phyloP scores from a whole-genome alignment of 306 rosid genomes.

The Sechiopsis laciniata region DNA sequence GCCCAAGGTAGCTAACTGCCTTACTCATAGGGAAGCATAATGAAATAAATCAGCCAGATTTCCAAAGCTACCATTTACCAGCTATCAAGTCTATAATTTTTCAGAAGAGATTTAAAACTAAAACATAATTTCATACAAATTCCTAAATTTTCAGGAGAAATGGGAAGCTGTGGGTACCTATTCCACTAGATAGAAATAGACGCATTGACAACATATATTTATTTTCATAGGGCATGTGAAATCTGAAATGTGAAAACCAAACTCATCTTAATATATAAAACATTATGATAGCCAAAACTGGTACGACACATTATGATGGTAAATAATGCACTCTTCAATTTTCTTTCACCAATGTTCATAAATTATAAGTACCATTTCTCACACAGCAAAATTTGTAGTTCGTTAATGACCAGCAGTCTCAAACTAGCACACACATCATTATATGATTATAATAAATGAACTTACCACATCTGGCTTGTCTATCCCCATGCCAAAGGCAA shows the following conservation, averaged over 20 bases:
- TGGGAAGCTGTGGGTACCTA: not conserved
- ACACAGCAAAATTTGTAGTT: not conserved
- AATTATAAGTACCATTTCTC: not conserved
- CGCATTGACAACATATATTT: not conserved
- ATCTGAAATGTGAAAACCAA: constrained; percentile 8
- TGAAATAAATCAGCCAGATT: not conserved
- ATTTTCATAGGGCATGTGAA: not conserved
- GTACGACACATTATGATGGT: not conserved
- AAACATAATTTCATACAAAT: not conserved
- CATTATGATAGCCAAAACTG: not conserved
- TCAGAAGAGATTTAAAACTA: constrained; percentile 16
- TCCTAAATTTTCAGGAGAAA: not conserved
- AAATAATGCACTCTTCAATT: not conserved
- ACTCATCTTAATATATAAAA: not conserved
- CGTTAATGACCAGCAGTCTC: not conserved
- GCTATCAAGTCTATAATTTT: constrained; percentile 1
- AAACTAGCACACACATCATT: constrained; percentile 4
- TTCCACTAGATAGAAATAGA: not conserved
- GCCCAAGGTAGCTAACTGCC: not conserved
- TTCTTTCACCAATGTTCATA: not conserved
- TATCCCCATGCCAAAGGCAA: constrained; percentile 99
- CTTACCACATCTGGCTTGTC: constrained; percentile 97
- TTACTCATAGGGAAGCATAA: not conserved
- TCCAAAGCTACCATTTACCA: constrained; percentile 3
- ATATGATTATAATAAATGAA: constrained; percentile 25